Conservation (phyloP, 768 basidiomycete genomes). For the Pleurotus eryngii region DNA sequence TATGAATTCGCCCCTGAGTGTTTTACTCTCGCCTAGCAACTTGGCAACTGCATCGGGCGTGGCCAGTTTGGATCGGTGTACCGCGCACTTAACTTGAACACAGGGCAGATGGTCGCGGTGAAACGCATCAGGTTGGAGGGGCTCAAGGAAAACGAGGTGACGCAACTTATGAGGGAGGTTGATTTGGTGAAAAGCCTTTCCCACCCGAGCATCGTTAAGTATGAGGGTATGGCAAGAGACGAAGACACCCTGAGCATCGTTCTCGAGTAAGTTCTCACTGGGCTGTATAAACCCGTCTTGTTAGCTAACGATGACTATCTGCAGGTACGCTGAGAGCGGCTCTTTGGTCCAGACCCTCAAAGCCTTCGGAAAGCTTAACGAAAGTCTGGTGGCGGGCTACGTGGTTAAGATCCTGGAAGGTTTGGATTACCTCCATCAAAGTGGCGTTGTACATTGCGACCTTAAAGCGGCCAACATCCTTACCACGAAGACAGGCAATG, state of each 20-base stretch:
- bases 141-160: conserved; percentile 86
- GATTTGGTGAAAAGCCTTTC: conserved; percentile 86
- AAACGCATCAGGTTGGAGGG: conserved; percentile 92
- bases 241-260: conserved; percentile 87
- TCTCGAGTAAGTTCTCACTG: conserved; percentile 70
- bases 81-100: conserved; percentile 88
- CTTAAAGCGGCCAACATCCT: conserved; percentile 98
- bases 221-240: conserved; percentile 93
- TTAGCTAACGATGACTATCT: conserved; percentile 16
- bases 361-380: conserved; percentile 92
- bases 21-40: conserved; percentile 59
- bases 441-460: conserved; percentile 94
- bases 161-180: conserved; percentile 91
- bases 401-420: conserved; percentile 97
- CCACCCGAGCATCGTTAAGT: conserved; percentile 96
- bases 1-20: not conserved
- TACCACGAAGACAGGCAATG: conserved; percentile 97
- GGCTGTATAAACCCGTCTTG: conserved; percentile 10
- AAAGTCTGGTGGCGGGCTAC: conserved; percentile 86
- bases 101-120: conserved; percentile 98
- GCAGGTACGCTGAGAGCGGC: conserved; percentile 93
- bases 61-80: conserved; percentile 98
- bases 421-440: conserved; percentile 85
- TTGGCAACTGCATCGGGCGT: conserved; percentile 95
- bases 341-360: conserved; percentile 91